Conservation (phyloP, 2,329 filamentous ascomycete species). For the Blumeriella jaapii region DNA sequence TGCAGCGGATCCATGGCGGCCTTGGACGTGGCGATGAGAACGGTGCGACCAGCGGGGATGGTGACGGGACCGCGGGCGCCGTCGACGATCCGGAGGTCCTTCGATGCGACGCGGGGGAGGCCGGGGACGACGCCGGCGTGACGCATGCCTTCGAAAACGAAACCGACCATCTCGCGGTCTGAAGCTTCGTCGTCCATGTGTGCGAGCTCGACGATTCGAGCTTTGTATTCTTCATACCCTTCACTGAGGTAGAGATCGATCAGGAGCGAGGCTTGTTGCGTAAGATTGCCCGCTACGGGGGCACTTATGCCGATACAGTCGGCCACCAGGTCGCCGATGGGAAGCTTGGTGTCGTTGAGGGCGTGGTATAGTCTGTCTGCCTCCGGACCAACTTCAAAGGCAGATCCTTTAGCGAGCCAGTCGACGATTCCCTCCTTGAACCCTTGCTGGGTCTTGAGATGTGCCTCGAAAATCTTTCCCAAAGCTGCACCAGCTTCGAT, state of each 20-base stretch:
- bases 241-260: constrained; percentile 40
- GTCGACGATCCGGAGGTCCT: constrained; percentile 32
- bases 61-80: constrained; percentile 35
- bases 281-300: constrained; percentile 39
- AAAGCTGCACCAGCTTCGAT: constrained; percentile 30
- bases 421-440: constrained; percentile 33
- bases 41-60: constrained; percentile 33
- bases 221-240: constrained; percentile 39
- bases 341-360: constrained; percentile 34
- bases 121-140: constrained; percentile 40
- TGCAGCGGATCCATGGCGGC: constrained; percentile 31
- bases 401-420: constrained; percentile 36
- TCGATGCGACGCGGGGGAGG: constrained; percentile 37
- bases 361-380: constrained; percentile 41
- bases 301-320: constrained; percentile 39
- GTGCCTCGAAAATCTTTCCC: constrained; percentile 31
- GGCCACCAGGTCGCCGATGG: constrained; percentile 36
- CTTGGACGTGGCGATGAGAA: constrained; percentile 34
- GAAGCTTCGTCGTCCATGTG: constrained; percentile 32
- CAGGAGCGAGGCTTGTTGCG: constrained; percentile 40
- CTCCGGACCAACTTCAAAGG: constrained; percentile 37
- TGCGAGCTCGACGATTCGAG: constrained; percentile 38
- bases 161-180: constrained; percentile 38
- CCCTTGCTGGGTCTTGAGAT: constrained; percentile 35
- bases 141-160: constrained; percentile 43